Conservation (phyloP, 805 yeast species). For the Tetrapisispora phaffii region DNA sequence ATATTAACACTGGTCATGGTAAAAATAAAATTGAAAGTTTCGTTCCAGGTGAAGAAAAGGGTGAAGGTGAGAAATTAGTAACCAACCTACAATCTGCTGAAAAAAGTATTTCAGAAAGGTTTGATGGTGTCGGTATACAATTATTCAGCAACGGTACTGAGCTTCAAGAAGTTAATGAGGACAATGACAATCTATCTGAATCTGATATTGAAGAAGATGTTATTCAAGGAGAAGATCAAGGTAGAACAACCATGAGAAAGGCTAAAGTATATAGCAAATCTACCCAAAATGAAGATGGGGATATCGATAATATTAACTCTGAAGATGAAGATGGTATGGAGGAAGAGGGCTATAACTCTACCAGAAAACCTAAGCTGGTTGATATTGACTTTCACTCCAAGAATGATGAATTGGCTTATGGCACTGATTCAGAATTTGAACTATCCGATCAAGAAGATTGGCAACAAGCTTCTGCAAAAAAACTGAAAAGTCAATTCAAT, state of each 20-base stretch:
- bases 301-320: constrained; percentile 35
- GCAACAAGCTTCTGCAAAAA: constrained; percentile 44
- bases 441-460: constrained; percentile 33
- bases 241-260: constrained; percentile 55
- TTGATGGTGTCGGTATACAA: constrained; percentile 61
- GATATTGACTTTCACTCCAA: constrained; percentile 38
- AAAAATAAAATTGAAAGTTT: constrained; percentile 34
- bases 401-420: constrained; percentile 35
- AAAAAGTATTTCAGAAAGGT: constrained; percentile 47
- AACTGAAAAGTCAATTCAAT: constrained; percentile 42
- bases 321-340: constrained; percentile 32
- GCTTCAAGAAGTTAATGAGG: constrained; percentile 37
- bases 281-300: constrained; percentile 37
- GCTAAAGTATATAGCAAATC: constrained; percentile 51
- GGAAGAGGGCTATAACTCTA: constrained; percentile 24
- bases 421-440: constrained; percentile 45
- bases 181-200: constrained; percentile 24
- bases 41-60: constrained; percentile 56
- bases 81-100: constrained; percentile 69
- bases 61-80: constrained; percentile 80
- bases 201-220: constrained; percentile 25
- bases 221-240: constrained; percentile 35
- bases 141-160: constrained; percentile 58
- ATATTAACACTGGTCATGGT: constrained; percentile 48
- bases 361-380: constrained; percentile 36